Conservation (phyloP, 1,284 basidiomycete genomes). For the Thelephora terrestris region DNA sequence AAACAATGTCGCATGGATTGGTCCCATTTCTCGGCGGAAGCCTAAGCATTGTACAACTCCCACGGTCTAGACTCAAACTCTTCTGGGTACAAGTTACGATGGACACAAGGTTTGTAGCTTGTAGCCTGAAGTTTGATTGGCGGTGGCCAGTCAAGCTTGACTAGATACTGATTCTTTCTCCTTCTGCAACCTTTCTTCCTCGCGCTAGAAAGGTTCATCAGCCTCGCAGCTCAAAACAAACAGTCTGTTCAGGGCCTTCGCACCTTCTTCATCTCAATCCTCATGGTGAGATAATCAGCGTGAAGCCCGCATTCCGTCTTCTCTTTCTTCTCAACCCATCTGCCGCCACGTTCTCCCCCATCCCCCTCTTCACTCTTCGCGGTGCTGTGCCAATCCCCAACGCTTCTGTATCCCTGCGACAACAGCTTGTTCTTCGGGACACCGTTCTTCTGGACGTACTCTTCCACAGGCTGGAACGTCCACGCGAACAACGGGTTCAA, state of each 20-base stretch:
- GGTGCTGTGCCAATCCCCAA: conserved; percentile 98
- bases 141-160: too few species aligned
- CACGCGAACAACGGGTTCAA: conserved; percentile 92
- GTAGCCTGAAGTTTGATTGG: too few species aligned
- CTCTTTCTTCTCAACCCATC: conserved; percentile 80
- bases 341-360: conserved; percentile 74
- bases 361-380: conserved; percentile 62
- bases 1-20: too few species aligned
- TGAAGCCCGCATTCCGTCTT: conserved; percentile 98
- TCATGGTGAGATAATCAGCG: conserved; percentile 74
- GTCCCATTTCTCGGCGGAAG: too few species aligned
- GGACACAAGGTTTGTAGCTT: too few species aligned
- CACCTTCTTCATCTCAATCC: conserved; percentile 33
- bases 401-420: conserved; percentile 85
- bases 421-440: conserved; percentile 89
- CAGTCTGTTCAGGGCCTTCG: too few species aligned
- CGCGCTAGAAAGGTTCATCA: conserved; percentile 4
- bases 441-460: conserved; percentile 74
- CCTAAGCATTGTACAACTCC: too few species aligned
- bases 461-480: conserved; percentile 81
- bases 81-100: too few species aligned
- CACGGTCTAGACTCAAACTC: too few species aligned
- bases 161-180: neutral
- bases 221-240: neutral
- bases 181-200: neutral